phyloP scores from a whole-genome alignment of 1,284 basidiomycete species.

The Trametes versicolor region DNA sequence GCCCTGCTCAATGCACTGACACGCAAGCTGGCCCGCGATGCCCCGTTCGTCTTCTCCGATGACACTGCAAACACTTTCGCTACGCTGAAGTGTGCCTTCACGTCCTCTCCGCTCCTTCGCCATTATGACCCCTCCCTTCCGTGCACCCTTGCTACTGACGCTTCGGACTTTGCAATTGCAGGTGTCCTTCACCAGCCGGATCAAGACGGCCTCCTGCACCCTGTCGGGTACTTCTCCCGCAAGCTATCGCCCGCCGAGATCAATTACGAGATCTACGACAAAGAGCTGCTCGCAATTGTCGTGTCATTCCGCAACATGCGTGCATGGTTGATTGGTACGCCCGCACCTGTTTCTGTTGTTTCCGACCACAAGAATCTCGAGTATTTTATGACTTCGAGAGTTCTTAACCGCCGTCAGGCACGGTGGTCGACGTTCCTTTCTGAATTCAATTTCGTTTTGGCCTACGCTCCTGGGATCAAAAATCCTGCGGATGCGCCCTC shows the following conservation, averaged over 20 bases:
- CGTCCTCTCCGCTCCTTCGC: constrained; percentile 41
- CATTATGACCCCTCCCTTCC: constrained; percentile 44
- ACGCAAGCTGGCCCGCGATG: constrained; percentile 23
- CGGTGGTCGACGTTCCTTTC: constrained; percentile 50
- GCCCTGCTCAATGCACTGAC: constrained; percentile 36
- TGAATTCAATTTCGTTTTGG: constrained; percentile 47
- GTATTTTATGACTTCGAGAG: constrained; percentile 46
- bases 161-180: constrained; percentile 40
- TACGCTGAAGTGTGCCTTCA: constrained; percentile 42
- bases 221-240: constrained; percentile 45
- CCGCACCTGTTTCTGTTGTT: constrained; percentile 39
- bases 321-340: constrained; percentile 44
- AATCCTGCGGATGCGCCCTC: constrained; percentile 41
- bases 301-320: constrained; percentile 45
- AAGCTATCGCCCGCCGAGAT: constrained; percentile 44
- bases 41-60: constrained; percentile 21
- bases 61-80: constrained; percentile 37
- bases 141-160: constrained; percentile 40
- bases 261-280: constrained; percentile 39
- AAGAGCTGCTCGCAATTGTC: constrained; percentile 50
- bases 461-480: constrained; percentile 42
- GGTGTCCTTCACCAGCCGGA: constrained; percentile 46
- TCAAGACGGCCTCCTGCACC: constrained; percentile 40
- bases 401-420: constrained; percentile 51
- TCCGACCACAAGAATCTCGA: constrained; percentile 50